Evolutionary conservation across 225 moss, liverwort and hornwort genomes (phyloP), one percentile per base, ranked within the genome.

Genomic region (Takakia lepidozioides): DNA sequence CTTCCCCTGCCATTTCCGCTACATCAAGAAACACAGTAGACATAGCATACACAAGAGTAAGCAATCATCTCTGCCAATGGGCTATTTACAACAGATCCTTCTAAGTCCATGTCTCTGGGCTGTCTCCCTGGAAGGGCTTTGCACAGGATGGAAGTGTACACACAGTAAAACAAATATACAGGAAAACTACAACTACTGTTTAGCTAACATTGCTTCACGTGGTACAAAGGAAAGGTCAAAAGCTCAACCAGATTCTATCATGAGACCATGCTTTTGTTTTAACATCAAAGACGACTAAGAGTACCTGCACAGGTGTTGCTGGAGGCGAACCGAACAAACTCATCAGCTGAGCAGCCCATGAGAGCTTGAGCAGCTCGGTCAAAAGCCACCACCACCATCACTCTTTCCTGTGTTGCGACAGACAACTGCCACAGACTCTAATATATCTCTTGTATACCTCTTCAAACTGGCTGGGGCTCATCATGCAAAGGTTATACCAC

Each of bases 381-480:
- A 41, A 78, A 78, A 30, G 68, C 58, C 55, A 78, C 73, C 51
- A 78, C 78, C 54, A 73, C 52, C 32, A 59, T 48, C 13, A 71
- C 73, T 18, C 62, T 61, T 19, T 69, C 45, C 19, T 69, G 64
- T 23, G 65, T 78, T 51, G 61, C 73, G 41, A 78, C 64, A 17
- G 73, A 78, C 28, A 78, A 65, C 73, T 78, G 65, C 65, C 21
- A n/a, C 51, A 67, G 11, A 62, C n/a, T n/a, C n/a, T n/a, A n/a
- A n/a, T n/a, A n/a, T n/a, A n/a, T n/a, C n/a, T n/a, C n/a, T n/a
- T n/a, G n/a, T n/a, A n/a, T n/a, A n/a, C n/a, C n/a, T n/a, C n/a
- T n/a, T n/a, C n/a, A n/a, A n/a, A n/a, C n/a, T n/a, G n/a, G n/a
- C n/a, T n/a, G n/a, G n/a, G n/a, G n/a, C n/a, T n/a, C n/a, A n/a